Evolutionary conservation across 345 rosid species (phyloP).

Genomic region (Pugionium cornutum): DNA sequence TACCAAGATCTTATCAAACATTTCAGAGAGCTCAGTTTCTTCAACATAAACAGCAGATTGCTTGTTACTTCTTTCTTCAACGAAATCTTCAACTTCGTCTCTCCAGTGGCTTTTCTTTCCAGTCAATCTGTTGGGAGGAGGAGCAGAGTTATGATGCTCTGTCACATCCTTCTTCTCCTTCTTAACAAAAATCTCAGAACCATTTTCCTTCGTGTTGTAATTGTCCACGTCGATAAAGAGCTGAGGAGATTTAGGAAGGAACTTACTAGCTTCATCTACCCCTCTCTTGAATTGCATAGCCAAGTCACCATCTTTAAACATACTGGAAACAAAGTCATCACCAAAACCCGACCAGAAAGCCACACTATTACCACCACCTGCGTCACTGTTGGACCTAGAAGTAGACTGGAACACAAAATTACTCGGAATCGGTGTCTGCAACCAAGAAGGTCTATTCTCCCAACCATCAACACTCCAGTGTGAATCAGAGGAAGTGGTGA

Average conservation of each 20-base stretch:
- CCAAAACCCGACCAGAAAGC: constrained; percentile 26
- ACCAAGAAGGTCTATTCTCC: constrained; percentile 39
- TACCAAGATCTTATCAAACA: constrained; percentile 64
- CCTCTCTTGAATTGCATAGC: constrained; percentile 70
- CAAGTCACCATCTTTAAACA: constrained; percentile 43
- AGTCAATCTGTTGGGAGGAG: constrained; percentile 41
- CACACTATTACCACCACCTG: constrained; percentile 35
- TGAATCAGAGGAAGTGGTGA: constrained; percentile 48
- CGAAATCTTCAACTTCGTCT: constrained; percentile 44
- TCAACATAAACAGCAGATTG: constrained; percentile 51
- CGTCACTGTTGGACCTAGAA: constrained; percentile 34
- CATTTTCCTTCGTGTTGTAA: constrained; percentile 17
- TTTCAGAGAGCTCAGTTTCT: constrained; percentile 57
- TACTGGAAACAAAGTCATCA: constrained; percentile 39
- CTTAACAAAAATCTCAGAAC: constrained; percentile 36
- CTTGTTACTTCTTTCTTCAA: constrained; percentile 59
- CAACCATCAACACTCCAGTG: constrained; percentile 49
- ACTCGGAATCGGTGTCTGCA: constrained; percentile 41
- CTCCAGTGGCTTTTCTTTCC: constrained; percentile 60
- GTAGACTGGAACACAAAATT: constrained; percentile 59
- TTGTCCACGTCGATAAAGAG: constrained; percentile 50
- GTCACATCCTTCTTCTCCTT: constrained; percentile 38
- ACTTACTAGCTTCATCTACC: constrained; percentile 73
- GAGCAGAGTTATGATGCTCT: constrained; percentile 30
- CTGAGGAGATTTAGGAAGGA: constrained; percentile 57